These are phyloP conservation scores for Kwoniella botswanensis DNA, from an alignment of 768 basidiomycete species.

Conservation along the genomic window DNA sequence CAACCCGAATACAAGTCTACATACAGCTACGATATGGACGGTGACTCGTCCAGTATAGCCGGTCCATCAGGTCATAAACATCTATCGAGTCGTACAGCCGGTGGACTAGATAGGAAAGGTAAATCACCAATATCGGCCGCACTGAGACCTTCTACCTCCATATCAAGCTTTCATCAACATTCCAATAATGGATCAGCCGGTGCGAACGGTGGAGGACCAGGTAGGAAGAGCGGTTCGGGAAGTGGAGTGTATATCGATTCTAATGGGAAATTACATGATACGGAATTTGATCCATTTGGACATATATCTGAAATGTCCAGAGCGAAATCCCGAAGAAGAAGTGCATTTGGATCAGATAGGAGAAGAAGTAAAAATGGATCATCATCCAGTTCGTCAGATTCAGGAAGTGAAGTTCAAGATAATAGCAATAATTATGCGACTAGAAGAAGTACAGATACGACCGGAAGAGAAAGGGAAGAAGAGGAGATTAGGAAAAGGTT, in stretches of 20 bases:
- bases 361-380: conserved; percentile 34
- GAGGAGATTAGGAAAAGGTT: conserved; percentile 44
- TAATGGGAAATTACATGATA: conserved; percentile 54
- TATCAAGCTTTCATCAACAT: conserved; percentile 23
- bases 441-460: conserved; percentile 22
- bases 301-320: conserved; percentile 50
- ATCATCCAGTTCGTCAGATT: conserved; percentile 21
- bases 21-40: conserved; percentile 19
- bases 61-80: conserved; percentile 28
- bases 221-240: conserved; percentile 14
- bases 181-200: neutral
- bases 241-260: conserved; percentile 53
- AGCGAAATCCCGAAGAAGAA: conserved; percentile 41
- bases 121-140: conserved; percentile 3
- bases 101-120: conserved; percentile 27
- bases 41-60: conserved; percentile 32
- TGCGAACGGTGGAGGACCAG: neutral
- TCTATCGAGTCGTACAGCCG: conserved; percentile 17
- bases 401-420: conserved; percentile 15
- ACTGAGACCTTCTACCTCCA: conserved; percentile 25
- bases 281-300: conserved; percentile 57
- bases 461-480: conserved; percentile 37
- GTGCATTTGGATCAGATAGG: conserved; percentile 53
- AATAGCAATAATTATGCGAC: neutral
- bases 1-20: conserved; percentile 45